Evolutionary conservation across 768 basidiomycete species (phyloP).

Genomic region (Termitomyces titanicus): DNA sequence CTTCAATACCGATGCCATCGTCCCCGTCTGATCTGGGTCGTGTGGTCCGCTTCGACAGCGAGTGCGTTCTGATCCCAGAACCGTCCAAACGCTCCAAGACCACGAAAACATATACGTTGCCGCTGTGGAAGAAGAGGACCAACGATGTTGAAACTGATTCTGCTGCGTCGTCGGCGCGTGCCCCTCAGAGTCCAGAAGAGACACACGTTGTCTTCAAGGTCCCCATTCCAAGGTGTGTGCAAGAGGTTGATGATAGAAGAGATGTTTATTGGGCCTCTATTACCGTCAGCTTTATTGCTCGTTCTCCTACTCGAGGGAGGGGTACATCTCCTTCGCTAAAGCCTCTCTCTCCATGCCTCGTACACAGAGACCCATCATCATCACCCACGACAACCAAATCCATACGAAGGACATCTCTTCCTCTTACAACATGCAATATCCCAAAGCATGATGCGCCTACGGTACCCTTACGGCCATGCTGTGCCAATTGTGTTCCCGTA

Average conservation of each 20-base stretch:
- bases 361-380: slow-evolving; percentile 38
- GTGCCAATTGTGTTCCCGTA: slow-evolving; percentile 53
- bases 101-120: slow-evolving; percentile 66
- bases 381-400: slow-evolving; percentile 13
- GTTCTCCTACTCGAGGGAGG: slow-evolving; percentile 37
- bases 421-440: slow-evolving; percentile 30
- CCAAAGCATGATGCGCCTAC: slow-evolving; percentile 40
- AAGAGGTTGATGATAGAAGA: not conserved
- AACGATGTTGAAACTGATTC: slow-evolving; percentile 23
- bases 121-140: slow-evolving; percentile 52
- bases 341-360: slow-evolving; percentile 52
- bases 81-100: slow-evolving; percentile 44
- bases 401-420: slow-evolving; percentile 22
- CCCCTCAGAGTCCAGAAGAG: slow-evolving; percentile 27
- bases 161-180: slow-evolving; percentile 14
- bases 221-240: slow-evolving; percentile 54
- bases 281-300: slow-evolving; percentile 38
- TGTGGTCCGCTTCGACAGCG: slow-evolving; percentile 66
- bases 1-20: slow-evolving; percentile 9
- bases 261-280: slow-evolving; percentile 2
- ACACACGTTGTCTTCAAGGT: slow-evolving; percentile 55
- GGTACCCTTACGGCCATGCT: slow-evolving; percentile 71
- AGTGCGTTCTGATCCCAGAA: slow-evolving; percentile 76
- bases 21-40: slow-evolving; percentile 15
- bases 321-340: slow-evolving; percentile 27